Base-by-base conservation (phyloP, 2,329 filamentous ascomycete genomes). In the Aspergillus sp. region DNA sequence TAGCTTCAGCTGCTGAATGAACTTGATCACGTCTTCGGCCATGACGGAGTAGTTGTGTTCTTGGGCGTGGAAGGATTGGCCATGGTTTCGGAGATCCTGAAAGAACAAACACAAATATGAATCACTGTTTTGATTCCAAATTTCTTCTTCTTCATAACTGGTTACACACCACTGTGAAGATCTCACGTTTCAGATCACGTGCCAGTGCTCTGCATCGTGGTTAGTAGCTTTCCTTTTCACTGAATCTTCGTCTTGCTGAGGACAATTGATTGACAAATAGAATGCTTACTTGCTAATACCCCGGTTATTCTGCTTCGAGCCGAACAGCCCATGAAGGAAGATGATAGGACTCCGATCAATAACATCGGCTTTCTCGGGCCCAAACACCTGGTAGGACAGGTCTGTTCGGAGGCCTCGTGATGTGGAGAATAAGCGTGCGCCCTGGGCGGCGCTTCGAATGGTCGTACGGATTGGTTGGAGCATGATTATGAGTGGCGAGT, bases 291-390 rank as follows among this genome's bases (percentile, higher is more conserved):
- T 96, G 89, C 92, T 96, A 64, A 98, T 95, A 71, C 85, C 91
- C 75, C 93, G 84, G 74, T 97, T 96, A 75, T 98, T 98, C 80
- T 91, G 92, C 80, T 96, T 96, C 39, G 91, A 96, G 19, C 94
- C 94, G 71, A 98, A 97, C 10, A 98, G 82, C 1, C 95, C 94
- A 74, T 98, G 94, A 71, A 98, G 86, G 66, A 98, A 90, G 63
- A 98, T 78, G 64, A 98, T 91, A 2, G 93, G 90, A 55, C 81
- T 79, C 59, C 78, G 66, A 50, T 36, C 32, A 36, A 67, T 67
- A 48, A 66, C 57, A 55, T 73, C 64, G n/a, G 68, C 68, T 21
- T 66, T 73, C 61, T 76, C 71, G 2, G 74, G 74, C 15, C 73
- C 73, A 53, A 71, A 74, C 48, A 76, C 70, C 56, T 77, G 73